Evolutionary conservation across 805 yeast species (phyloP).

Genomic region (Blastobotrys chiropterorum): DNA sequence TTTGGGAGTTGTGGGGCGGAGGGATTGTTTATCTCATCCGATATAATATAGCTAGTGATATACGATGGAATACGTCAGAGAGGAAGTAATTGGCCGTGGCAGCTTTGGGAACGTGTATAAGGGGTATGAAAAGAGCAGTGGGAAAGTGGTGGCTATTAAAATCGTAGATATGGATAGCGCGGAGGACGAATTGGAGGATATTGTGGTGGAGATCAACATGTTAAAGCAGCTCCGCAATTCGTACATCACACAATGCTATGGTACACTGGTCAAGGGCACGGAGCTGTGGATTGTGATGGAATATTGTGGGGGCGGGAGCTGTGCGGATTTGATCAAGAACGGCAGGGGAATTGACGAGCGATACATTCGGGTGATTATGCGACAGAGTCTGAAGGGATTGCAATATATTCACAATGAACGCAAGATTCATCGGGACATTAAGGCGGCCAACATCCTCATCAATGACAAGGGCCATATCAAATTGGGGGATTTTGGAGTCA

Average conservation of each 20-base stretch:
- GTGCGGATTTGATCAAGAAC: slow-evolving; percentile 47
- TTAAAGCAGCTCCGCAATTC: slow-evolving; percentile 60
- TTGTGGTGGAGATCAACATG: slow-evolving; percentile 74
- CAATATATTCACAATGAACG: slow-evolving; percentile 66
- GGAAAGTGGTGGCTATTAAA: slow-evolving; percentile 70
- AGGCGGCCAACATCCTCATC: slow-evolving; percentile 80
- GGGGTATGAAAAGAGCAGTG: slow-evolving; percentile 28
- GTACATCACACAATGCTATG: slow-evolving; percentile 59
- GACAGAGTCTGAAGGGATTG: slow-evolving; percentile 64
- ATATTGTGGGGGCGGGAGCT: slow-evolving; percentile 91
- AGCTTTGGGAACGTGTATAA: slow-evolving; percentile 23
- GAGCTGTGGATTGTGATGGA: slow-evolving; percentile 91
- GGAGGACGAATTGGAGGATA: slow-evolving; percentile 63
- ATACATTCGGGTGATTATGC: slow-evolving; percentile 53
- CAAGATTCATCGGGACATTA: slow-evolving; percentile 84
- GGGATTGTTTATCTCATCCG: neutral
- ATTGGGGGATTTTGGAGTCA: slow-evolving; percentile 89
- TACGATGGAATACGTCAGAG: slow-evolving; percentile 1
- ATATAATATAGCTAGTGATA: neutral
- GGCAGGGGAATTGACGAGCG: slow-evolving; percentile 52
- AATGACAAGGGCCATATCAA: slow-evolving; percentile 67
- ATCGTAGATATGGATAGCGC: slow-evolving; percentile 74
- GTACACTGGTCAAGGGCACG: slow-evolving; percentile 57
- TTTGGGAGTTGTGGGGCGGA: neutral
- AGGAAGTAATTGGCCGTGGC: slow-evolving; percentile 21